Conservation (phyloP, 306 rosid genomes). For the peach (Prunus persica) region Prunus_persica_NCBIv2 NC_034014.1:6671501-6672000, state of each 20-base stretch:
- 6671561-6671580: slow-evolving; percentile 58
- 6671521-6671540: slow-evolving; percentile 13
- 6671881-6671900: slow-evolving; percentile 73
- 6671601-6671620: background rate
- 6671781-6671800: slow-evolving; percentile 24
- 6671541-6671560: slow-evolving; percentile 25
- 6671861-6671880: slow-evolving; percentile 57
- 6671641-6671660: background rate
- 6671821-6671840: slow-evolving; percentile 48
- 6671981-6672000: slow-evolving; percentile 76
- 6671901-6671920: background rate
- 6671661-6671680: slow-evolving; percentile 20
- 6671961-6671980: background rate
- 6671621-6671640: background rate
- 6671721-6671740: background rate
- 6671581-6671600: slow-evolving; percentile 33
- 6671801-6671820: slow-evolving; percentile 62
- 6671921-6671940: background rate
- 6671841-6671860: slow-evolving; percentile 57
- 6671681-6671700: background rate
- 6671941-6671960: no score
- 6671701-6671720: slow-evolving; percentile 15
- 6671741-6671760: no score
- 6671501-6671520: slow-evolving; percentile 32
- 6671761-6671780: background rate